Evolutionary conservation across 1,284 basidiomycete species (phyloP), one percentile per base, ranked within the genome.

Genomic region (Stygiomarasmius scandens): DNA sequence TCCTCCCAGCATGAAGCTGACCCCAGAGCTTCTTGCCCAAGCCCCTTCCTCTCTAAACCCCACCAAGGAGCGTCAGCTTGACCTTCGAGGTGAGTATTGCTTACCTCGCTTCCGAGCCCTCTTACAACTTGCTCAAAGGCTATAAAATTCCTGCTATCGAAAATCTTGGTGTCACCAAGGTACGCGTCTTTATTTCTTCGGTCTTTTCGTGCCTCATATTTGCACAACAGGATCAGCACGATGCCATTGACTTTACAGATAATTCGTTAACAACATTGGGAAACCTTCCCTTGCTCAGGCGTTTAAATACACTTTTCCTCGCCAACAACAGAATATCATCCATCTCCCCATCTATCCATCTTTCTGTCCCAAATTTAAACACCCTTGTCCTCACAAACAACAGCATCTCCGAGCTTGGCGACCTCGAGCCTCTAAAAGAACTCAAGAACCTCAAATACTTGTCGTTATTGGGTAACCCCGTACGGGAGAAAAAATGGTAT

Each of bases 131-230:
- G 58, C 61, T 69, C 69, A 65, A 72, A 96, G 95, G 95, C 59
- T 92, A 94, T 75, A 96, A 96, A 84, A 98, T 99, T 69, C 95
- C 96, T 47, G 88, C 93, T 53, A 99, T 99, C 71, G 97, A 99
- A 87, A 99, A 99, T 81, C 83, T 99, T 66, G 97, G 96, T 79
- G 95, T 98, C 69, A 97, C 93, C 74, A 93, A 83, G 85, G 95
- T 85, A 77, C 72, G 78, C 80, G 68, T 56, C 58, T 64, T 48
- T 49, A 49, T 43, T 45, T 43, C 49, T n/a, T 57, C 56, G 19
- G 38, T 48, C 11, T 38, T 52, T 45, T 22, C 48, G 46, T 56
- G 25, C 47, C 52, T 66, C 67, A 55, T 54, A 19, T 20, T 19
- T 32, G 25, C 2, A 62, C 62, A 61, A 41, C 58, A 93, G 88